Evolutionary conservation across 768 basidiomycete genomes (phyloP).

Genomic region (Tricholoma saponaceum): DNA sequence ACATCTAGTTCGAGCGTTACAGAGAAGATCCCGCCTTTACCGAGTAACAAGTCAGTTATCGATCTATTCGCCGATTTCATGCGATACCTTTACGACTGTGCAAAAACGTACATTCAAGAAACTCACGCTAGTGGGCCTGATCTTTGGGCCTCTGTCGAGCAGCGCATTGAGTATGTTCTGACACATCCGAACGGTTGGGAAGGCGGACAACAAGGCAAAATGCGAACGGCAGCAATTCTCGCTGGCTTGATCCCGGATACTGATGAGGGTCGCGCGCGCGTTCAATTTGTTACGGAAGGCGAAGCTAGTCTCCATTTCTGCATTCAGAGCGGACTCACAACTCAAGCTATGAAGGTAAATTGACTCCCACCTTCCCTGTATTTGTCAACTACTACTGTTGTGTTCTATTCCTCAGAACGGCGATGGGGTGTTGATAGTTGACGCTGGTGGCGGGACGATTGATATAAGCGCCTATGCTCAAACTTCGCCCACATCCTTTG

Average conservation of each 20-base stretch:
- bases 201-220: constrained; percentile 44
- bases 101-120: constrained; percentile 38
- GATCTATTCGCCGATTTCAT: constrained; percentile 47
- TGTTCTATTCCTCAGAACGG: constrained; percentile 14
- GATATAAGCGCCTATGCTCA: constrained; percentile 48
- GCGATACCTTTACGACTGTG: constrained; percentile 36
- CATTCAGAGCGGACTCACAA: constrained; percentile 33
- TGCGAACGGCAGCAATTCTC: constrained; percentile 41
- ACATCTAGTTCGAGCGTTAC: constrained; percentile 12
- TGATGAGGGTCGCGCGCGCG: constrained; percentile 30
- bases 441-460: constrained; percentile 52
- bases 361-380: constrained; percentile 5
- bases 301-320: constrained; percentile 54
- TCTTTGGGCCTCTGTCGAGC: constrained; percentile 37
- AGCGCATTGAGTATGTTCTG: constrained; percentile 42
- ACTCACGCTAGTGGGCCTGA: constrained; percentile 31
- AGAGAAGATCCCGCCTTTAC: constrained; percentile 35
- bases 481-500: constrained; percentile 27
- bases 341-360: constrained; percentile 20
- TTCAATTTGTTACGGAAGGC: constrained; percentile 51
- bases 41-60: constrained; percentile 33
- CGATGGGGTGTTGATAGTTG: constrained; percentile 40
- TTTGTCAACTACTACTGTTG: constrained; percentile 7
- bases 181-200: constrained; percentile 59
- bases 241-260: constrained; percentile 40